Conservation (phyloP, 2,329 filamentous ascomycete species). For the Amauroascus verrucosus region DNA sequence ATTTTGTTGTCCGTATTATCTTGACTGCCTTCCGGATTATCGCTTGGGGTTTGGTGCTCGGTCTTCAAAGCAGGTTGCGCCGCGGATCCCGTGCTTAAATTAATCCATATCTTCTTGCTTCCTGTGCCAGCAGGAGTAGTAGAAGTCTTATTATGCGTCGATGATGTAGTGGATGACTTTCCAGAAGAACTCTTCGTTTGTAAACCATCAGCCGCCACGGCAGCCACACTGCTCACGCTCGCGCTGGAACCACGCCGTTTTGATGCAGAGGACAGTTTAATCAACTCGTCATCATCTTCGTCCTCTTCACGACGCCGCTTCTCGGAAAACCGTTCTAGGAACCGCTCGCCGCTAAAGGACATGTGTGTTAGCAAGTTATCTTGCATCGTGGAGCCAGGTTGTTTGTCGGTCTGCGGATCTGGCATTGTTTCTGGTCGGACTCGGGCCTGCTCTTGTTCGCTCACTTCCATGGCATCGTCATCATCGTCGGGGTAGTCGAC, state of each 20-base stretch:
- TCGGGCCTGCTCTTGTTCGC: slow-evolving; percentile 21
- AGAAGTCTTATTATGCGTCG: slow-evolving; percentile 12
- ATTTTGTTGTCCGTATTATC: background rate
- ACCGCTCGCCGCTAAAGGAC: slow-evolving; percentile 2
- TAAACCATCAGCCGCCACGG: slow-evolving; percentile 21
- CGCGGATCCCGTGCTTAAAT: slow-evolving; percentile 22
- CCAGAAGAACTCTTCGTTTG: slow-evolving; percentile 24
- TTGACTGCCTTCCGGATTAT: background rate
- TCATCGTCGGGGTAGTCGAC: slow-evolving; percentile 90
- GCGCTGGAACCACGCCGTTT: slow-evolving; percentile 36
- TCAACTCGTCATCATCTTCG: slow-evolving; percentile 85
- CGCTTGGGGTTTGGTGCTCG: background rate
- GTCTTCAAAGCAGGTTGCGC: slow-evolving; percentile 17
- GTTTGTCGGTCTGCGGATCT: slow-evolving; percentile 1
- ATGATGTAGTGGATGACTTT: slow-evolving; percentile 19
- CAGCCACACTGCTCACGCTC: slow-evolving; percentile 25
- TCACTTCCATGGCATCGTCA: slow-evolving; percentile 56
- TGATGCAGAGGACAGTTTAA: slow-evolving; percentile 56
- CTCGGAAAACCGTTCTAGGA: slow-evolving; percentile 41
- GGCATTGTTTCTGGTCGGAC: slow-evolving; percentile 10
- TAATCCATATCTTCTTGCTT: slow-evolving; percentile 35
- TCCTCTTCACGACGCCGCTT: slow-evolving; percentile 81
- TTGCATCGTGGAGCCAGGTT: background rate
- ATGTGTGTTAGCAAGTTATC: background rate
- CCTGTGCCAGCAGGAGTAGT: slow-evolving; percentile 20